phyloP scores from a whole-genome alignment of 768 basidiomycete species.

The Tylopilus plumbeoviolaceoides region DNA sequence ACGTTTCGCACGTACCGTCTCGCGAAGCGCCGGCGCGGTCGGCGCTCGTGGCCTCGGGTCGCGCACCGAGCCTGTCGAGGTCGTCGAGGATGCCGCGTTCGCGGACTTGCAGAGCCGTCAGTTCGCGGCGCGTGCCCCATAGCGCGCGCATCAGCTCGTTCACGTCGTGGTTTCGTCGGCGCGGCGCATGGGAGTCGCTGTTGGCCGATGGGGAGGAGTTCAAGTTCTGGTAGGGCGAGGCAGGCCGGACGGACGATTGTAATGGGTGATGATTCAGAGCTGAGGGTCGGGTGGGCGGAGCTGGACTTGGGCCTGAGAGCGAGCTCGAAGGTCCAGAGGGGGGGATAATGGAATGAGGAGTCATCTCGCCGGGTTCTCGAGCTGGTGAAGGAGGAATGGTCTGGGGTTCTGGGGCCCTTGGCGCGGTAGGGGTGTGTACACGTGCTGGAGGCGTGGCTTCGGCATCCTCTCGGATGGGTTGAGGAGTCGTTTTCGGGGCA shows the following conservation, averaged over 20 bases:
- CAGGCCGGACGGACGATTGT: neutral
- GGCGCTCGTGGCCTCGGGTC: neutral
- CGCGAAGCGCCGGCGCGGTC: neutral
- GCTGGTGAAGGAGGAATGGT: neutral
- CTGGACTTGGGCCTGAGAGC: neutral
- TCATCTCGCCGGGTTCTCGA: slow-evolving; percentile 11
- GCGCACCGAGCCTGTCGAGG: slow-evolving; percentile 17
- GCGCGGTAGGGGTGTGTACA: neutral
- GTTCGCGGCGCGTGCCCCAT: slow-evolving; percentile 24
- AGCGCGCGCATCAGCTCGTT: slow-evolving; percentile 25
- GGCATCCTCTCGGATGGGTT: neutral
- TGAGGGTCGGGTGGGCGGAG: neutral
- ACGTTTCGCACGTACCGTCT: slow-evolving; percentile 11
- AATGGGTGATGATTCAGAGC: neutral
- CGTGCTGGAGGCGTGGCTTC: neutral
- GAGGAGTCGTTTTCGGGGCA: neutral
- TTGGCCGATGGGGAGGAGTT: neutral
- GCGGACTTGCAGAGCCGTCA: slow-evolving; percentile 19
- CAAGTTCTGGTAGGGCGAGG: neutral
- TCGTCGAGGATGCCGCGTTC: slow-evolving; percentile 24
- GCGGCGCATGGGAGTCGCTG: neutral
- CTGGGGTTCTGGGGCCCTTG: neutral
- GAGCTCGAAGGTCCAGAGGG: neutral
- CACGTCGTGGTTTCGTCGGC: slow-evolving; percentile 1
- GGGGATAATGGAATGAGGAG: neutral